Base-by-base conservation (phyloP, 2,329 filamentous ascomycete genomes). In the Thielaviopsis euricoi region DNA sequence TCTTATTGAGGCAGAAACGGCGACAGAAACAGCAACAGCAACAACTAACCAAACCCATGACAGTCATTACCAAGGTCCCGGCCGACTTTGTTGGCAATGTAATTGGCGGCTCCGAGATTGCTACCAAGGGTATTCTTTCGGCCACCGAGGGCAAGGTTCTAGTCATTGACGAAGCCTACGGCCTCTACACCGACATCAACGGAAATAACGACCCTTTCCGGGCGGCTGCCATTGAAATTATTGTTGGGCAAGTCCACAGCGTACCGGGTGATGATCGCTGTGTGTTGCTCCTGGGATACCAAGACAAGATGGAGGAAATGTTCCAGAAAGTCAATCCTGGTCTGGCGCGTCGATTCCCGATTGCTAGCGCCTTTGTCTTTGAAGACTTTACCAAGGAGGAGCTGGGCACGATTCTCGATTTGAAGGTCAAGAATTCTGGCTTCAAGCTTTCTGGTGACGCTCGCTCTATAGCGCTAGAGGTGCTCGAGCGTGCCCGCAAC, bases 111-210 rank as follows among this genome's bases (percentile, higher is more conserved):
- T 89, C 86, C 0, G 86, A 91, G 66, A 72, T 76, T 1, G 80
- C 82, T 37, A 90, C 86, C 0, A 90, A 87, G 62, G 82, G 73
- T 0, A 89, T 90, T 6, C 72, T 91, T 0, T 79, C 78, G 0
- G 71, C 81, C 0, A 81, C 83, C 0, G 62, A 76, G 0, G 87
- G 87, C 0, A 91, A 90, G 62, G 85, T 90, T 0, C 74, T 91
- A 0, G 79, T 91, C 15, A 89, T 91, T 2, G 87, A 91, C 61
- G 87, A 93, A 65, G 86, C 86, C 0, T 90, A 91, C 62, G 80
- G 81, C 37, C 72, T 91, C 0, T 78, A 74, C 52, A 67, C 23
- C 19, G 25, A 26, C 26, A 13, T 29, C 23, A 21, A 19, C 17
- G 22, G 17, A 6, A 10, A 56, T 0, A 61, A 59, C 0, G 70